Percentiles rank a stretch among this genome's conserved stretches.
These are phyloP conservation scores for Thalassiosira livingstoniorum DNA, from an alignment of 352 stramenopile genomes.

Conservation along the genomic window DNA sequence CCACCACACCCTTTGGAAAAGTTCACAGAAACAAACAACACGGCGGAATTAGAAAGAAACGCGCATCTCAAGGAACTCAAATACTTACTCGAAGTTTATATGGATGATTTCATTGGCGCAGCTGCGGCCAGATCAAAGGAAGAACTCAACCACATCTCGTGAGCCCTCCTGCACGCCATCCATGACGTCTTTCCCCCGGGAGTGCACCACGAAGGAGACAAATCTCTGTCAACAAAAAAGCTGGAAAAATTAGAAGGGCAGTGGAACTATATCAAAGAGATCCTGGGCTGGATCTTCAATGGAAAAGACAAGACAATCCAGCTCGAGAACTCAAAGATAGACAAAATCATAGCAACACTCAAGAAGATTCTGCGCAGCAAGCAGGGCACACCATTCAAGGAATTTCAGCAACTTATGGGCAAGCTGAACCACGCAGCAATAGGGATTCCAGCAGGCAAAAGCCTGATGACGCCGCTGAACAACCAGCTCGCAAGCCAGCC, in stretches of 20 bases:
- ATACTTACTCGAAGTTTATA: conserved; percentile 28
- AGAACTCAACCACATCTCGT: conserved; percentile 21
- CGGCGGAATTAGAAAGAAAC: too few species aligned
- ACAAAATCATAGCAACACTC: too few species aligned
- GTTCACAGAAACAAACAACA: neutral
- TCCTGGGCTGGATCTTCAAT: neutral
- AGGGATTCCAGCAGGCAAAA: too few species aligned
- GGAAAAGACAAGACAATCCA: neutral
- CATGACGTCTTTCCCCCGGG: too few species aligned
- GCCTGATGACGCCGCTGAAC: too few species aligned
- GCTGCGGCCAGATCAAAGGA: neutral
- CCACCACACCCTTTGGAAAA: conserved; percentile 22
- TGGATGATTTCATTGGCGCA: conserved; percentile 48
- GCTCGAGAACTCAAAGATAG: neutral
- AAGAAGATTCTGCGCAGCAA: too few species aligned
- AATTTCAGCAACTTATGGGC: too few species aligned
- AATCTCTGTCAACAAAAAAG: neutral
- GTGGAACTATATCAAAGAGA: neutral
- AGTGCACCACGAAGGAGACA: neutral
- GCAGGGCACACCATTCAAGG: too few species aligned
- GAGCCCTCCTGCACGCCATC: conserved; percentile 28
- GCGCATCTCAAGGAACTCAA: neutral
- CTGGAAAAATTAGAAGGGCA: neutral
- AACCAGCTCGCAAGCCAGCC: too few species aligned
- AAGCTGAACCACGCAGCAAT: too few species aligned